Evolutionary conservation across 768 basidiomycete species (phyloP).

Genomic region (Psilocybe azurescens): DNA sequence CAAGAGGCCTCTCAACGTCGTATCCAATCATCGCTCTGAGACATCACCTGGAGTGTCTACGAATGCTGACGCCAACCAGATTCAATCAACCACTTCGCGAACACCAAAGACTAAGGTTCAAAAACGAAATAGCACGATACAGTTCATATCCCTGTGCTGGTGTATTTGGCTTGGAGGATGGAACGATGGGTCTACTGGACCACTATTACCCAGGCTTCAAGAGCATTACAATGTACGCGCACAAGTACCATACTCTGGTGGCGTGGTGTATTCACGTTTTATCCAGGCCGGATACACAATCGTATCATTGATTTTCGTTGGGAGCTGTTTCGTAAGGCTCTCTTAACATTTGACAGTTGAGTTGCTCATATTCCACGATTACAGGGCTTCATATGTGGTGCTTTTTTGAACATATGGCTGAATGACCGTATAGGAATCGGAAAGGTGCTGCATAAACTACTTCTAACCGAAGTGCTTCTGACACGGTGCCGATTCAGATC

Average conservation of each 20-base stretch:
- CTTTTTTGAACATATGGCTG: slow-evolving; percentile 41
- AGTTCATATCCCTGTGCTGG: slow-evolving; percentile 61
- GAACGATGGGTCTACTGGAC: slow-evolving; percentile 80
- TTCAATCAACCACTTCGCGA: too few species aligned
- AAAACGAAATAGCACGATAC: slow-evolving; percentile 35
- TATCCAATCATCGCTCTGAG: too few species aligned
- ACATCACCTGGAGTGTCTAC: too few species aligned
- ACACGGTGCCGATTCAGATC: slow-evolving; percentile 10
- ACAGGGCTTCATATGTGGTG: slow-evolving; percentile 47
- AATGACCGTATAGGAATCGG: slow-evolving; percentile 48
- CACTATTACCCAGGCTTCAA: slow-evolving; percentile 79
- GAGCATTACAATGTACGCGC: slow-evolving; percentile 49
- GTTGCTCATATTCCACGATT: neutral
- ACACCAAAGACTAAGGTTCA: too few species aligned
- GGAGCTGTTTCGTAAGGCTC: slow-evolving; percentile 23
- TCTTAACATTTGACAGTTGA: neutral
- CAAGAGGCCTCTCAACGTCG: too few species aligned
- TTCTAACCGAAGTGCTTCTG: neutral
- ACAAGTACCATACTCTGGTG: neutral
- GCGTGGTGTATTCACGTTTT: neutral
- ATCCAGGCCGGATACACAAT: slow-evolving; percentile 24
- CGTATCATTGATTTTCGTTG: slow-evolving; percentile 28
- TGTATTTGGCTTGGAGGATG: slow-evolving; percentile 69
- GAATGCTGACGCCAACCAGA: too few species aligned
- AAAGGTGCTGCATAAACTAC: slow-evolving; percentile 32